Evolutionary conservation across 306 rosid species (phyloP).

Genomic region (Lathyrus oleraceus): DNA sequence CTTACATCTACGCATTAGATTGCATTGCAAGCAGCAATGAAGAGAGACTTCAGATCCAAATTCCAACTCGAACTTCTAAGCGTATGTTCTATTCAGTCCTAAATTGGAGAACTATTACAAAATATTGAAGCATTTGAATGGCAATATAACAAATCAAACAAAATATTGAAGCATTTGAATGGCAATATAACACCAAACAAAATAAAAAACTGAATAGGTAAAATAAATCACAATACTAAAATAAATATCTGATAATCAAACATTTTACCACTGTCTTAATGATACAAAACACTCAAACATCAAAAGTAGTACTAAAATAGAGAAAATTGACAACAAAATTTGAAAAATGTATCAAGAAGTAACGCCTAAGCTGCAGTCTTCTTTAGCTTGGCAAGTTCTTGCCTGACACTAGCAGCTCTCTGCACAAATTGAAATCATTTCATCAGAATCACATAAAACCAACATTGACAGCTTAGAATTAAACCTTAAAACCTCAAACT

Average conservation of each 20-base stretch:
- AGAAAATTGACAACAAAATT: slow-evolving; percentile 45
- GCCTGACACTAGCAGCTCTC: slow-evolving; percentile 83
- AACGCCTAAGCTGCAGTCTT: slow-evolving; percentile 55
- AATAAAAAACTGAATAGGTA: background rate
- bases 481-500: background rate
- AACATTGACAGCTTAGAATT: background rate
- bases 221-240: background rate
- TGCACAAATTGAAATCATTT: slow-evolving; percentile 42
- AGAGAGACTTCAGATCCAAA: no score
- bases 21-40: no score
- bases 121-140: no score
- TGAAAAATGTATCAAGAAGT: slow-evolving; percentile 7
- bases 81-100: no score
- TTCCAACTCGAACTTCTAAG: no score
- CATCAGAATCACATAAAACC: background rate
- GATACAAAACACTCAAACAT: slow-evolving; percentile 21
- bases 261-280: background rate
- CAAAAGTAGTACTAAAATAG: slow-evolving; percentile 21
- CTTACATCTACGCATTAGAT: no score
- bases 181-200: no score
- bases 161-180: no score
- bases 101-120: no score
- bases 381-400: slow-evolving; percentile 78
- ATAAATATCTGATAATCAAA: slow-evolving; percentile 19
- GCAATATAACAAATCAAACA: no score